Evolutionary conservation across 345 rosid species (phyloP).

Genomic region (Gynandropsis gynandra): DNA sequence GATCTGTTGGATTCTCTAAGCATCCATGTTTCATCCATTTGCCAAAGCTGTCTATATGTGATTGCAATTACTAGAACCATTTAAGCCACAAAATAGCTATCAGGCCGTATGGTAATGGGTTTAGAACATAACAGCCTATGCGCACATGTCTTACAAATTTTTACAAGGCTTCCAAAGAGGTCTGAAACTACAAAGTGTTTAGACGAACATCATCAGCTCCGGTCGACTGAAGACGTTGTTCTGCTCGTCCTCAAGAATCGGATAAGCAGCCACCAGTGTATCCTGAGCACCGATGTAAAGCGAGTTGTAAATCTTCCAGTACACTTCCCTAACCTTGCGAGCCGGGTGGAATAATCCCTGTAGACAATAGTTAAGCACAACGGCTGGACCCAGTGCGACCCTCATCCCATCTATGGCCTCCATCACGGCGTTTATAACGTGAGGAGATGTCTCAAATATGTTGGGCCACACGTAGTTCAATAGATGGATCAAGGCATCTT

Average conservation of each 20-base stretch:
- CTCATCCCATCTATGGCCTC: constrained; percentile 98
- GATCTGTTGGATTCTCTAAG: too few species aligned
- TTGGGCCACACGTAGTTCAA: constrained; percentile 97
- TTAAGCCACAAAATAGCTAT: too few species aligned
- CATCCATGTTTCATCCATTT: too few species aligned
- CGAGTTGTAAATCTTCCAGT: constrained; percentile 98
- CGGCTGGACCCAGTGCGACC: constrained; percentile 86
- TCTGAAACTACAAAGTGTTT: constrained; percentile 5
- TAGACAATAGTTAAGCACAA: constrained; percentile 83
- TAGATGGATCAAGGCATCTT: constrained; percentile 88
- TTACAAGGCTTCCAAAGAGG: too few species aligned
- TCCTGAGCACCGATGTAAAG: constrained; percentile 92
- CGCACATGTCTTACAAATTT: too few species aligned
- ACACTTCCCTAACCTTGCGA: constrained; percentile 92
- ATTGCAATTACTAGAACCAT: too few species aligned
- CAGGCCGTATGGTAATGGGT: too few species aligned
- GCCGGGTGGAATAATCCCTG: constrained; percentile 99
- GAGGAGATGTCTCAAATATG: constrained; percentile 97
- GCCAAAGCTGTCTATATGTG: too few species aligned
- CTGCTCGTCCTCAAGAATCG: constrained; percentile 69
- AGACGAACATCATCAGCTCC: constrained; percentile 70
- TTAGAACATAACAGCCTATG: too few species aligned
- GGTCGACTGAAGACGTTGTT: constrained; percentile 80
- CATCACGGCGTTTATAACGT: constrained; percentile 94
- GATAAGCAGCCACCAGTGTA: constrained; percentile 92